Base-by-base conservation (phyloP, 2,329 filamentous ascomycete species). In the Trichoderma asperellum region DNA sequence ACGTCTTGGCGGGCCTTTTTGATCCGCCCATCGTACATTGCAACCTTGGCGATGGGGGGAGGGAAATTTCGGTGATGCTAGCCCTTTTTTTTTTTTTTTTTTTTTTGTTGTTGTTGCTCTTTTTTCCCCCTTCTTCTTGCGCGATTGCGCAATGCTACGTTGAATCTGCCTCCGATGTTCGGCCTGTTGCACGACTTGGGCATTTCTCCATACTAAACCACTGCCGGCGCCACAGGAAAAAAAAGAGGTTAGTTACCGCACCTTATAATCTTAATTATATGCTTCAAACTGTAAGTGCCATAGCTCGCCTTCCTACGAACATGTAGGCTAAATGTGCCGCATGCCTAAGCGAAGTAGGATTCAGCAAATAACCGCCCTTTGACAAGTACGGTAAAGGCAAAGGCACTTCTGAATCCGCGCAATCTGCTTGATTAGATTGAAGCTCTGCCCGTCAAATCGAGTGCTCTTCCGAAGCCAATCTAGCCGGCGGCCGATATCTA, bases 221-320 rank as follows among this genome's bases (percentile, higher is more conserved):
- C 8, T 27, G n/a, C 21, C n/a, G 47, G 47, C 47, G 29, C 43
- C 59, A 34, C 18, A 43, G 40, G 11, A 24, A 24, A 49, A 47
- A 57, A 49, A 43, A 57, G 14, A 66, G 56, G 55, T 34, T 37
- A 35, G 24, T 24, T 24, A 24, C 53, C 37, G 53, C 58, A n/a
- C 40, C 40, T 43, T 43, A 43, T n/a, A 66, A 66, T 66, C 63
- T 66, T 66, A 66, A 66, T 66, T 34, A 47, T 66, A 66, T 66
- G 63, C 63, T 66, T 66, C 63, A 57, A 24, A 65, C 37, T 34
- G 61, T 18, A 64, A 43, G 40, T 49, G 43, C n/a, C n/a, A n/a
- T 43, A n/a, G 29, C 52, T 56, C 55, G 47, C 40, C 40, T 40
- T 29, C 16, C 52, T 55, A 8, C 52, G 40, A n/a, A 16, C 7